A percentile compares a stretch with the other conserved stretches of the same genome.
Evolutionary conservation across 192 early-diverging fungal genomes (phyloP).

Genomic region (Entomortierella parvispora): DNA sequence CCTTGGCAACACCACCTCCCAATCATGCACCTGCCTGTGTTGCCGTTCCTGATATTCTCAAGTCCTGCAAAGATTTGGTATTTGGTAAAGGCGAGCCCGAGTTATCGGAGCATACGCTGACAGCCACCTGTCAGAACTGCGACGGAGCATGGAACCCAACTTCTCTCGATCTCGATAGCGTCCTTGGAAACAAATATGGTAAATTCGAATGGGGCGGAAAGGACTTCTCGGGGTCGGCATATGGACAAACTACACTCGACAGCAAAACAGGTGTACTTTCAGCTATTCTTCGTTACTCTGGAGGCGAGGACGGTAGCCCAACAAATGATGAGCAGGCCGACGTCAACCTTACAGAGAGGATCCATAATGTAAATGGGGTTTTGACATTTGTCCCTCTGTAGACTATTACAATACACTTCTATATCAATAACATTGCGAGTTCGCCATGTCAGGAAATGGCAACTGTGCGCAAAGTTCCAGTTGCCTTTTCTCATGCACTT

Average conservation of each 20-base stretch:
- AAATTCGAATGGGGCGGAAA: neutral
- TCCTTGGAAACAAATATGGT: slow-evolving; percentile 6
- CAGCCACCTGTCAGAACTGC: slow-evolving; percentile 6
- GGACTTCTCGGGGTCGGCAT: neutral
- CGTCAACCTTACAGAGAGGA: too few species aligned
- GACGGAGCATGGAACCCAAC: slow-evolving; percentile 3
- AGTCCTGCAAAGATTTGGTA: slow-evolving; percentile 7
- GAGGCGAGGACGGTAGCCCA: too few species aligned
- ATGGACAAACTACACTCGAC: neutral
- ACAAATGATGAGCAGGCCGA: too few species aligned
- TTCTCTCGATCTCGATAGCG: slow-evolving; percentile 1
- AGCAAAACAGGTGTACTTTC: slow-evolving; percentile 4
- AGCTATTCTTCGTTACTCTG: too few species aligned
- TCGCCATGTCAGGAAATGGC: too few species aligned
- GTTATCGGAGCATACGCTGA: neutral
- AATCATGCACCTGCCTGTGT: neutral
- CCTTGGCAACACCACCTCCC: neutral
- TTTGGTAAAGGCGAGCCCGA: neutral
- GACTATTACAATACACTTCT: too few species aligned
- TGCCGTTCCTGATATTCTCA: neutral
- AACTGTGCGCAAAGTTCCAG: too few species aligned
- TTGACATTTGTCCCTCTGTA: too few species aligned
- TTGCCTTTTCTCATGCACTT: too few species aligned
- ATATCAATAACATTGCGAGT: too few species aligned
- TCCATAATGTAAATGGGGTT: too few species aligned